Evolutionary conservation across 2,329 filamentous ascomycete species (phyloP), one percentile per base, ranked within the genome.

Genomic region (Colletotrichum sp.): DNA sequence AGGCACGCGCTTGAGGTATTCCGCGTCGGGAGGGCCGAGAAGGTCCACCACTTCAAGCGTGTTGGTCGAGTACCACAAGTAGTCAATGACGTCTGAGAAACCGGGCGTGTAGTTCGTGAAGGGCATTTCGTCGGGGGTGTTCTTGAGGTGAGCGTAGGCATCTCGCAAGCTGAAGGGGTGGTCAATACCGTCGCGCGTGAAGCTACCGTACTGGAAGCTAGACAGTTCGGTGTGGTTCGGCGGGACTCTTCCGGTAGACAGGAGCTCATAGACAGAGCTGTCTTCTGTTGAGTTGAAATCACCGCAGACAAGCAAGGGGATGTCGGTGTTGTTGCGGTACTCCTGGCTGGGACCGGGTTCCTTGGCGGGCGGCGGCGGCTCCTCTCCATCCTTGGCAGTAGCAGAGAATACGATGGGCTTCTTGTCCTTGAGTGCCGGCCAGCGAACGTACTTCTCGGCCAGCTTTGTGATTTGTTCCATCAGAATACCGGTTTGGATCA

Each of bases 71-170:
- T 98, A 99, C 96, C 96, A 99, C 81, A 99, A 95, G 85, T 99
- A 98, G 84, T 99, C 97, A 79, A 99, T 94, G 73, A 98, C 95
- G 77, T 96, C 96, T 68, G 92, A 92, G 86, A 98, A 99, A n/a
- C 93, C 92, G 2, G 97, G 96, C 16, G 96, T 98, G 86, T 99
- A 99, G 86, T 99, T 99, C 63, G 97, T 99, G 84, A 98, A 99
- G 6, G 93, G 92, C 80, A 99, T 88, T 83, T 98, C 95, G 74
- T 96, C 94, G 8, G 93, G 93, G 44, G 97, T 92, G 82, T 96
- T 94, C 78, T 94, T 94, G 69, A 98, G 93, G 78, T 94, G 92
- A 44, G 92, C 92, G 84, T 99, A 99, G 5, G 96, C 93, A 27
- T 97, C 98, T 82, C 97, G 95, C 79, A 99, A 89, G 82, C 94